These are phyloP conservation scores for Arthrobotrys pseudoclavata DNA, from an alignment of 2,329 filamentous ascomycete species.

Conservation along the genomic window DNA sequence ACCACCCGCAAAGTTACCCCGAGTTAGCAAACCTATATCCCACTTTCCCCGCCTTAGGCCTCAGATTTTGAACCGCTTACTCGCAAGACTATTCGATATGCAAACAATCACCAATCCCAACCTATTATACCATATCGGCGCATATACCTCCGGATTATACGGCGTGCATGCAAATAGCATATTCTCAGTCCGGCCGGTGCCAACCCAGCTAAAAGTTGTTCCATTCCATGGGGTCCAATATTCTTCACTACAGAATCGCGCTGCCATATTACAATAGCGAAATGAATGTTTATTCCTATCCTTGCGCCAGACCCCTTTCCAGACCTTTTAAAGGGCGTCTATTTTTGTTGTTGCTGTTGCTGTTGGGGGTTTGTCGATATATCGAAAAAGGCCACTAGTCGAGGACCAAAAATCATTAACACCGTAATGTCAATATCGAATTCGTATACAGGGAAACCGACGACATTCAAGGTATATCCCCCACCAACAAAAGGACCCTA, in stretches of 20 bases:
- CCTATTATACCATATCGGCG: slow-evolving; percentile 61
- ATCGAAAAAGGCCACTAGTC: background rate
- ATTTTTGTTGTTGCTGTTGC: background rate
- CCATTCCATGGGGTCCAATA: slow-evolving; percentile 45
- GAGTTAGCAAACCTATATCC: background rate
- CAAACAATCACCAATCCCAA: slow-evolving; percentile 63
- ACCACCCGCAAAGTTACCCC: background rate
- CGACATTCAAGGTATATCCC: slow-evolving; percentile 20
- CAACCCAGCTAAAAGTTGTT: slow-evolving; percentile 48
- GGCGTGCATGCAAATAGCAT: slow-evolving; percentile 52
- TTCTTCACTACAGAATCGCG: slow-evolving; percentile 27
- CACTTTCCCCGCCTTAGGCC: background rate
- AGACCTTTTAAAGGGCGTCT: background rate
- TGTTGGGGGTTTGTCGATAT: slow-evolving; percentile 1
- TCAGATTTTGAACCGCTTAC: slow-evolving; percentile 19
- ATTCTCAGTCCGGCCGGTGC: slow-evolving; percentile 28
- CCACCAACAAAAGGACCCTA: slow-evolving; percentile 38
- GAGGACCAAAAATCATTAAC: slow-evolving; percentile 15
- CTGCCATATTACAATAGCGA: slow-evolving; percentile 31
- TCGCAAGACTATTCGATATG: slow-evolving; percentile 63
- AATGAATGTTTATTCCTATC: background rate
- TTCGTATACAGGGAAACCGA: slow-evolving; percentile 19
- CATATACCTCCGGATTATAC: slow-evolving; percentile 62
- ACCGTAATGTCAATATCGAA: slow-evolving; percentile 5
- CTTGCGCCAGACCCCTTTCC: background rate